Percentiles rank a stretch among this genome's conserved stretches.
Evolutionary conservation across 1,139 yeast genomes (phyloP).

Genomic region (Nakaseomyces bracarensis): DNA sequence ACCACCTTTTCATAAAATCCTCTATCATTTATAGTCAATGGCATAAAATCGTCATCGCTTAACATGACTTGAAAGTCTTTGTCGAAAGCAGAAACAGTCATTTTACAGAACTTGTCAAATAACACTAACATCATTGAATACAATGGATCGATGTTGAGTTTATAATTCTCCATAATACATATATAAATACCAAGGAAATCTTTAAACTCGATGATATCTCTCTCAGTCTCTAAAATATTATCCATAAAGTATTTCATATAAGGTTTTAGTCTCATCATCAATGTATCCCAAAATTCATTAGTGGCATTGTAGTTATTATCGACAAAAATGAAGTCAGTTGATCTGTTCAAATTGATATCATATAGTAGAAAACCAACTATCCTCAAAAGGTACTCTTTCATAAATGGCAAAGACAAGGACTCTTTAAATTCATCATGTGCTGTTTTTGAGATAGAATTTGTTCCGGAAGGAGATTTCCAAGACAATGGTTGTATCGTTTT

Average conservation of each 20-base stretch:
- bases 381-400: conserved; percentile 52
- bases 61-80: conserved; percentile 54
- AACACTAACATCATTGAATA: conserved; percentile 54
- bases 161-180: conserved; percentile 69
- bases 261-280: conserved; percentile 52
- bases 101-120: conserved; percentile 53
- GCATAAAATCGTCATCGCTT: conserved; percentile 82
- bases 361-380: conserved; percentile 70
- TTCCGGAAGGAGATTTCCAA: conserved; percentile 30
- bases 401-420: conserved; percentile 26
- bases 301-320: conserved; percentile 47
- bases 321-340: conserved; percentile 49
- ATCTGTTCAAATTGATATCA: conserved; percentile 56
- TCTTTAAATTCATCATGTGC: conserved; percentile 23
- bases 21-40: conserved; percentile 57
- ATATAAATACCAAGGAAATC: conserved; percentile 62
- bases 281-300: conserved; percentile 72
- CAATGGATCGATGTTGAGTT: conserved; percentile 51
- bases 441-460: conserved; percentile 13
- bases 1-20: conserved; percentile 56
- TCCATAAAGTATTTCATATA: conserved; percentile 35
- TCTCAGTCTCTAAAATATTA: conserved; percentile 30
- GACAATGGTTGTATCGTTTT: conserved; percentile 58
- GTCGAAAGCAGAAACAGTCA: conserved; percentile 50
- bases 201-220: conserved; percentile 41